phyloP scores from a whole-genome alignment of 805 yeast species.

The Metschnikowia peoriensis region DNA sequence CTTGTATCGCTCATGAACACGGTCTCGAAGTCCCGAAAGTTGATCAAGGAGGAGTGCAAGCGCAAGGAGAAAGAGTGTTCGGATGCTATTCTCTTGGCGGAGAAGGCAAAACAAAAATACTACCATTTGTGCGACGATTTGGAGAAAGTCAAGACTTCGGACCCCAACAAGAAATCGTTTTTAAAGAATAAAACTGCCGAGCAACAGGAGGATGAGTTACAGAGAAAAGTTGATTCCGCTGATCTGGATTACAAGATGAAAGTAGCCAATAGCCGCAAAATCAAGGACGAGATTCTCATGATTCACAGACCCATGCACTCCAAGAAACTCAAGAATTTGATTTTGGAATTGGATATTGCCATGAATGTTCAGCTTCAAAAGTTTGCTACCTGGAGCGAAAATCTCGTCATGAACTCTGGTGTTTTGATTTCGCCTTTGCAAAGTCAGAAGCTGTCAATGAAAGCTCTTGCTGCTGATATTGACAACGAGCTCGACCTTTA shows the following conservation, averaged over 20 bases:
- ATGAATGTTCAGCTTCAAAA: conserved; percentile 84
- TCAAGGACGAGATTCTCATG: conserved; percentile 69
- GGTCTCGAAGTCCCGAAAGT: conserved; percentile 70
- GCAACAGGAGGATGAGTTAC: conserved; percentile 89
- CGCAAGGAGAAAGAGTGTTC: conserved; percentile 79
- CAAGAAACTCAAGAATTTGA: conserved; percentile 67
- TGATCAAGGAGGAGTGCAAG: conserved; percentile 76
- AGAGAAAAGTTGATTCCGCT: conserved; percentile 74
- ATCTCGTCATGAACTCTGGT: conserved; percentile 78
- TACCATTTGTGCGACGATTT: conserved; percentile 79
- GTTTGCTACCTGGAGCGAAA: conserved; percentile 85
- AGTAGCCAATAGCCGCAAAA: conserved; percentile 68
- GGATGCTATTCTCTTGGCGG: conserved; percentile 81
- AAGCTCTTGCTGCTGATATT: conserved; percentile 67
- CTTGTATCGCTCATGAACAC: conserved; percentile 66
- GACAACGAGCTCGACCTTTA: conserved; percentile 84
- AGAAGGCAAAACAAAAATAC: conserved; percentile 78
- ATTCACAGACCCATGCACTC: conserved; percentile 77
- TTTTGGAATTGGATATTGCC: conserved; percentile 87
- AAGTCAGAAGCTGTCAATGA: conserved; percentile 62
- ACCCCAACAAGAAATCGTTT: conserved; percentile 80
- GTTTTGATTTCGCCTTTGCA: conserved; percentile 75
- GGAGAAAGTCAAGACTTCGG: conserved; percentile 75
- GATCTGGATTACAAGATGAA: conserved; percentile 83
- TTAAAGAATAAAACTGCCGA: conserved; percentile 75